Evolutionary conservation across 2,329 filamentous ascomycete genomes (phyloP), one percentile per base, ranked within the genome.

Genomic region (Colletotrichum lentis): DNA sequence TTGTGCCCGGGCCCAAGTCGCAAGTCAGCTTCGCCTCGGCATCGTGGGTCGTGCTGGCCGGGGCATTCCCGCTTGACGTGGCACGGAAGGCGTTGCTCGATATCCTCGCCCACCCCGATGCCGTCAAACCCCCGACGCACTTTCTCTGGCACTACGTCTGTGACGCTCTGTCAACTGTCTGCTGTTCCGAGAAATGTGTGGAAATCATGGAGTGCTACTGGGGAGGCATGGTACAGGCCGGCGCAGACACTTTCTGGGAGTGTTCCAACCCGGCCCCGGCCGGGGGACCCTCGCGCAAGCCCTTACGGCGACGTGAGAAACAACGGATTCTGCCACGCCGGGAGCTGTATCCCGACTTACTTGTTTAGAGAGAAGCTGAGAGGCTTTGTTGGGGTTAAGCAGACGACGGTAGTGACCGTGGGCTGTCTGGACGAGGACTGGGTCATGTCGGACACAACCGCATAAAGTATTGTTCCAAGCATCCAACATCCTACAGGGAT

Each of bases 211-310:
- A 27, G 55, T 73, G 70, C n/a, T 77, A 77, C 67, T 78, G 76
- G 76, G 76, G 76, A 14, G 73, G 74, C 1, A 78, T 78, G 76
- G 72, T 74, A 1, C 70, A 62, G 22, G 74, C 73, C 27, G 76
- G 76, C 2, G 76, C 75, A 6, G 75, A 77, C 63, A 77, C 76
- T 7, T 77, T 77, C 54, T 77, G 76, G 76, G 76, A 77, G 61
- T 75, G 71, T 55, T 78, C 74, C 53, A 73, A 78, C 66, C 69
- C 62, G 3, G 63, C 69, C 4, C n/a, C n/a, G n/a, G n/a, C n/a
- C n/a, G n/a, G n/a, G n/a, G n/a, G 73, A 77, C 63, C 71, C 72
- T 5, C 70, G 62, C 61, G 71, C 67, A 10, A 77, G 75, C 64
- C 76, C 76, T 3, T 77, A 77, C 60, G 74, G 73, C 3, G 76